Conservation (phyloP, 176 grass and related monocot genomes). For the Canna indica region DNA sequence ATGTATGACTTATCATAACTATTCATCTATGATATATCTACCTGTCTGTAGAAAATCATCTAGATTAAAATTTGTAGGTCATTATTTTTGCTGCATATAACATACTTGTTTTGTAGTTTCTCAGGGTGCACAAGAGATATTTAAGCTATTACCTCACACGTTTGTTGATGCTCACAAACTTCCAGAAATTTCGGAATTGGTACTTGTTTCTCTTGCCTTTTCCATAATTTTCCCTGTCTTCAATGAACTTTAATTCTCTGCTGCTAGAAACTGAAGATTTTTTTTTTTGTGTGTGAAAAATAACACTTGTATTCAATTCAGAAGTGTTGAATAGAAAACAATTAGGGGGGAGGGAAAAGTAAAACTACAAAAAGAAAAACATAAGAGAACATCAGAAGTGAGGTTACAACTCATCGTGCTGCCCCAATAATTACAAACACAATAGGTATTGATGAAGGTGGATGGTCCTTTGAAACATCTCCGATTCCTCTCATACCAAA, state of each 20-base stretch:
- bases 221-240: background rate
- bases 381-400: no score
- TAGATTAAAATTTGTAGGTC: background rate
- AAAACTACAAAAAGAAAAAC: no score
- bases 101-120: constrained; percentile 51
- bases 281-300: background rate
- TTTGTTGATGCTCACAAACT: constrained; percentile 61
- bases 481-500: no score
- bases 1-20: background rate
- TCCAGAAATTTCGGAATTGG: constrained; percentile 45
- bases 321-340: no score
- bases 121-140: constrained; percentile 95
- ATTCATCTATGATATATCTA: background rate
- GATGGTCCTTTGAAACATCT: no score
- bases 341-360: no score
- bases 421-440: no score
- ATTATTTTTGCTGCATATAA: constrained; percentile 19
- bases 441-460: no score
- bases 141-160: constrained; percentile 87
- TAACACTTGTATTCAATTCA: no score
- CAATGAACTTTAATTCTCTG: background rate
- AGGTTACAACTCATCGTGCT: no score
- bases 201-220: constrained; percentile 33
- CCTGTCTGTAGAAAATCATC: background rate
- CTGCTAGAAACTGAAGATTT: background rate